These are phyloP conservation scores for Lactarius trivialis DNA, from an alignment of 768 basidiomycete genomes.

Conservation along the genomic window DNA sequence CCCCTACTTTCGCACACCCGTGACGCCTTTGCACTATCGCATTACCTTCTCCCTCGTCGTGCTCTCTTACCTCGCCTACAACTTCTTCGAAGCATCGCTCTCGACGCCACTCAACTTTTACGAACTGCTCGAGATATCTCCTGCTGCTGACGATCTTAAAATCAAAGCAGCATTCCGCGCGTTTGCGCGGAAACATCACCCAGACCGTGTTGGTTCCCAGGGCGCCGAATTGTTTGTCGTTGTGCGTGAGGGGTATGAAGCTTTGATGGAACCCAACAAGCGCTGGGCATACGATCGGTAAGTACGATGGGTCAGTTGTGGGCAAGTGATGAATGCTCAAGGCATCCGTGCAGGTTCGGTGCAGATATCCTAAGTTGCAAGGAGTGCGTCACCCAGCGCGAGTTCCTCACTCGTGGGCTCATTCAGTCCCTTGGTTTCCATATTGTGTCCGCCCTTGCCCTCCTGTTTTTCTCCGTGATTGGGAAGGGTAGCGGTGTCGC, in stretches of 20 bases:
- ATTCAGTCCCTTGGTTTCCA: constrained; percentile 60
- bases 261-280: constrained; percentile 66
- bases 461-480: constrained; percentile 59
- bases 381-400: constrained; percentile 58
- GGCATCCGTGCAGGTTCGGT: constrained; percentile 54
- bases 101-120: constrained; percentile 70
- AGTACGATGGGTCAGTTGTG: constrained; percentile 19
- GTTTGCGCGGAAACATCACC: constrained; percentile 71
- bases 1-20: constrained; percentile 13
- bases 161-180: constrained; percentile 69
- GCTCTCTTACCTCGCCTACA: constrained; percentile 60
- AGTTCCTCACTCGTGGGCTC: constrained; percentile 64
- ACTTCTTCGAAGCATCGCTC: constrained; percentile 49
- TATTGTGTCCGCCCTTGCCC: constrained; percentile 46
- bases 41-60: constrained; percentile 57
- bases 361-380: constrained; percentile 64
- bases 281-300: constrained; percentile 85
- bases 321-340: background rate
- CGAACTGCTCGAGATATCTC: constrained; percentile 57
- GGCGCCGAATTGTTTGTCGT: constrained; percentile 63
- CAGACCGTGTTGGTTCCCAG: constrained; percentile 58
- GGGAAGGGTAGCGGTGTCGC: constrained; percentile 53
- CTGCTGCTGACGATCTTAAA: constrained; percentile 55
- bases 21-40: constrained; percentile 46
- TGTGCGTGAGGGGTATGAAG: constrained; percentile 70